phyloP scores from a whole-genome alignment of 305 asterid genomes.

The Fraxinus ornus region DNA sequence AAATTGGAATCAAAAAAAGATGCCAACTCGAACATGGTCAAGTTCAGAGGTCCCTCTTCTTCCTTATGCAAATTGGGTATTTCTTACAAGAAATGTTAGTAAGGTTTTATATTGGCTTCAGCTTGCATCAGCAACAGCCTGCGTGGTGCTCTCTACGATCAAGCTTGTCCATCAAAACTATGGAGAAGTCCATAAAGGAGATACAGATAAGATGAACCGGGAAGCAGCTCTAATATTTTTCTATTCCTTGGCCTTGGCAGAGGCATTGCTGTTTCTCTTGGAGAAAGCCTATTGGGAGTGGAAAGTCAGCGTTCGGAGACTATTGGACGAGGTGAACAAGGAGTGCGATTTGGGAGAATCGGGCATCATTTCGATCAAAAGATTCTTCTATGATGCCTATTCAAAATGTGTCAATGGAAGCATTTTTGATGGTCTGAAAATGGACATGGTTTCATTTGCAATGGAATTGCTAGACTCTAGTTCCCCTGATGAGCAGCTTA shows the following conservation, averaged over 20 bases:
- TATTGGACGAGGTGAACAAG: slow-evolving; percentile 57
- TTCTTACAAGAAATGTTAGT: slow-evolving; percentile 66
- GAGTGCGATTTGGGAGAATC: slow-evolving; percentile 77
- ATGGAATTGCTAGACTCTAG: slow-evolving; percentile 77
- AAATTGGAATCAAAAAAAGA: slow-evolving; percentile 35
- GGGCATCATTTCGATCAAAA: slow-evolving; percentile 60
- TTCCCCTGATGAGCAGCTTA: slow-evolving; percentile 84
- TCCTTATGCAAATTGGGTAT: slow-evolving; percentile 72
- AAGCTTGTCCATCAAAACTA: slow-evolving; percentile 60
- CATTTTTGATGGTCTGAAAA: slow-evolving; percentile 83
- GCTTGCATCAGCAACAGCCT: slow-evolving; percentile 71
- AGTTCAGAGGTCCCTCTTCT: slow-evolving; percentile 81
- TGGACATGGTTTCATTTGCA: slow-evolving; percentile 85
- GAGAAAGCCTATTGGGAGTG: slow-evolving; percentile 97
- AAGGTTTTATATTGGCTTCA: slow-evolving; percentile 79
- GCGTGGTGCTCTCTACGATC: slow-evolving; percentile 65
- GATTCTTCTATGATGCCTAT: slow-evolving; percentile 91
- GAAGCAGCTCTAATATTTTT: slow-evolving; percentile 67
- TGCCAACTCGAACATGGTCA: slow-evolving; percentile 61
- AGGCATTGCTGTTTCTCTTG: slow-evolving; percentile 75
- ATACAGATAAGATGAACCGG: slow-evolving; percentile 63
- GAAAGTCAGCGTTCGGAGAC: slow-evolving; percentile 50
- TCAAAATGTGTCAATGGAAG: slow-evolving; percentile 80
- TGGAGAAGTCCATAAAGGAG: slow-evolving; percentile 58
- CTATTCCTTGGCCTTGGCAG: slow-evolving; percentile 81